These are phyloP conservation scores for Mycena metata DNA, from an alignment of 768 basidiomycete genomes.

Conservation along the genomic window DNA sequence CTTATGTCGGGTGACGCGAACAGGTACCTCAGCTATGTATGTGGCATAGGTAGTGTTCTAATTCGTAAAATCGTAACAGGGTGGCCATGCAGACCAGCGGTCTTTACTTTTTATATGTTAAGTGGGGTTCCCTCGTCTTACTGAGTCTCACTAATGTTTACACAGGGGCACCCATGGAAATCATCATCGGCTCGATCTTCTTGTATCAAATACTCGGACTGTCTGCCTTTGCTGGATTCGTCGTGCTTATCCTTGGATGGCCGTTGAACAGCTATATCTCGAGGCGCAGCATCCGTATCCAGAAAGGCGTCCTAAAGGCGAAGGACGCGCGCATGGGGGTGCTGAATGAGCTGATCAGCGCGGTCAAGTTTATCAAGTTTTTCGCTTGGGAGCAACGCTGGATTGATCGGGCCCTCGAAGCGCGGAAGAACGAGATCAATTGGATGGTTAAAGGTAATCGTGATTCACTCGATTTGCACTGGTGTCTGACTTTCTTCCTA, in stretches of 20 bases:
- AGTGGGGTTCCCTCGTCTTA: too few relatives aligned
- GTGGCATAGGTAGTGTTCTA: too few relatives aligned
- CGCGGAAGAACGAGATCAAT: constrained; percentile 28
- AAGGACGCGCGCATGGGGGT: constrained; percentile 85
- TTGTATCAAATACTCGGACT: constrained; percentile 63
- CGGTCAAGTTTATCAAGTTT: constrained; percentile 66
- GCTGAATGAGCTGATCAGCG: constrained; percentile 83
- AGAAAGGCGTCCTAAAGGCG: constrained; percentile 72
- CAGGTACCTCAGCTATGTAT: too few relatives aligned
- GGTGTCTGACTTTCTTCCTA: constrained; percentile 39
- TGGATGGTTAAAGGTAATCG: constrained; percentile 70
- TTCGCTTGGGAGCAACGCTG: constrained; percentile 38
- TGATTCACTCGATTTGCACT: not conserved
- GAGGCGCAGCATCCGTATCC: constrained; percentile 71
- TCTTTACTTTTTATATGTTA: too few relatives aligned
- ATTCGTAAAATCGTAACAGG: too few relatives aligned
- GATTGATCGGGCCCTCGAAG: constrained; percentile 30
- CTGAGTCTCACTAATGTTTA: too few relatives aligned
- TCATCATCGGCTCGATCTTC: constrained; percentile 32
- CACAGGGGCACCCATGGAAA: constrained; percentile 35
- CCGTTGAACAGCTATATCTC: constrained; percentile 81
- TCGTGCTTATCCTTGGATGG: constrained; percentile 73
- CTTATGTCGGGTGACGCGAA: constrained; percentile 88
- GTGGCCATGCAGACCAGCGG: too few relatives aligned
- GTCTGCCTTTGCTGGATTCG: constrained; percentile 83